These are phyloP conservation scores for Ustilago sp. DNA, from an alignment of 1,284 basidiomycete genomes.

Conservation along the genomic window DNA sequence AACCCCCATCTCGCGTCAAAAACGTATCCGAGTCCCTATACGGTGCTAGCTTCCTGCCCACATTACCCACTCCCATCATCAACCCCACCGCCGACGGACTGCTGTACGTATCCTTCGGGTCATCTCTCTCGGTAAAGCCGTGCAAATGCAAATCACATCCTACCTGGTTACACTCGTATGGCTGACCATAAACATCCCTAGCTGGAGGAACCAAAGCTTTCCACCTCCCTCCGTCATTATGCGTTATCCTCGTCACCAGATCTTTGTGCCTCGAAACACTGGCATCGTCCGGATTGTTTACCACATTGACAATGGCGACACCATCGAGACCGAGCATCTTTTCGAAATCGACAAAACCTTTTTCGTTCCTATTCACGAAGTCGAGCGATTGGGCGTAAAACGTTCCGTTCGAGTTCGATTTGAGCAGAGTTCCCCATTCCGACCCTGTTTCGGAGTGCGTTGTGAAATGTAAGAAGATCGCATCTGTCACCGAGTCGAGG, in stretches of 20 bases:
- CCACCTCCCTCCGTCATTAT: constrained; percentile 97
- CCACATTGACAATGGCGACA: constrained; percentile 91
- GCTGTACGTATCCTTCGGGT: constrained; percentile 90
- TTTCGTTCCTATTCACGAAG: constrained; percentile 86
- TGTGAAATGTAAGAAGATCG: constrained; percentile 95
- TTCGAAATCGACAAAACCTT: constrained; percentile 96
- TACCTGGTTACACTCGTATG: constrained; percentile 80
- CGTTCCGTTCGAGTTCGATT: constrained; percentile 96
- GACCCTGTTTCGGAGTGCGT: constrained; percentile 80
- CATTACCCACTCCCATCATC: constrained; percentile 96
- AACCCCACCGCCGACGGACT: constrained; percentile 91
- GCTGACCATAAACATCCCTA: constrained; percentile 80
- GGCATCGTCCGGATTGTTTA: constrained; percentile 84
- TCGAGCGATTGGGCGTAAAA: constrained; percentile 89
- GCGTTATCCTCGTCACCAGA: constrained; percentile 88
- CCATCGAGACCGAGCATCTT: constrained; percentile 97
- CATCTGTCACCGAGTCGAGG: constrained; percentile 90
- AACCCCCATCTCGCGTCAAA: constrained; percentile 93
- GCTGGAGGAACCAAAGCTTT: constrained; percentile 81
- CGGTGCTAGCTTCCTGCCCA: constrained; percentile 82
- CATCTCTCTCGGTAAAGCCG: constrained; percentile 91
- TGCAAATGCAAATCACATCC: constrained; percentile 91
- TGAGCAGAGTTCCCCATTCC: constrained; percentile 92
- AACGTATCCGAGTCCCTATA: constrained; percentile 95
- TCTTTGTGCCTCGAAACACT: constrained; percentile 80